A percentile compares a stretch with the other conserved stretches of the same genome.
Conservation (phyloP, 768 basidiomycete genomes). For the Lanmaoa pseudosensibilis region DNA sequence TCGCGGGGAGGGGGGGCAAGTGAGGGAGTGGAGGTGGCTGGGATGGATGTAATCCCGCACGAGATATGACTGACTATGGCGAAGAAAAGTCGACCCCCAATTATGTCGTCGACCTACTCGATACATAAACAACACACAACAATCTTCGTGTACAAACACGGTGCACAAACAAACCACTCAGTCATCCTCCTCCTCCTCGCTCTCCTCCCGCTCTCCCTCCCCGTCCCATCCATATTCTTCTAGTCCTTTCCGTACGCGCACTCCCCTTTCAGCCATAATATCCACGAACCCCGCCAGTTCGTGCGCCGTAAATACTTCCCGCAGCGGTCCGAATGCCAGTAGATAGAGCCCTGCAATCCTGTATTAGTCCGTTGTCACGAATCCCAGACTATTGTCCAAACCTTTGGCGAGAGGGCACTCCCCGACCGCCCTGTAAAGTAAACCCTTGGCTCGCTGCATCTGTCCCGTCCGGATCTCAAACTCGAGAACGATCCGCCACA, state of each 20-base stretch:
- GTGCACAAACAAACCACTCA: constrained; percentile 7
- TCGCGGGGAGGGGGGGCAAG: constrained; percentile 16
- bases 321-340: constrained; percentile 70
- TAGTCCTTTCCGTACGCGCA: constrained; percentile 61
- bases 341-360: constrained; percentile 65
- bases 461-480: constrained; percentile 70
- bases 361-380: constrained; percentile 12
- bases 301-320: constrained; percentile 54
- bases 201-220: constrained; percentile 19
- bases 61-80: background rate
- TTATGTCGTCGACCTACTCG: no score
- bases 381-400: constrained; percentile 21
- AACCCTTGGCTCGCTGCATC: constrained; percentile 60
- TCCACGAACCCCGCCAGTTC: constrained; percentile 67
- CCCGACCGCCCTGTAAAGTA: constrained; percentile 70
- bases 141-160: constrained; percentile 20
- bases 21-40: constrained; percentile 5
- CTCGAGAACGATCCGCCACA: constrained; percentile 77
- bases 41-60: background rate
- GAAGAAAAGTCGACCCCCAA: constrained; percentile 41
- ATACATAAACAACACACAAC: constrained; percentile 24
- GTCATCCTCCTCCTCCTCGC: constrained; percentile 46
- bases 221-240: constrained; percentile 42
- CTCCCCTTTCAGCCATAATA: constrained; percentile 73
- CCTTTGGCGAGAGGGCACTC: constrained; percentile 80